Evolutionary conservation across 805 yeast genomes (phyloP), one percentile per base, ranked within the genome.

Genomic region (Saccharomycopsis amapae): DNA sequence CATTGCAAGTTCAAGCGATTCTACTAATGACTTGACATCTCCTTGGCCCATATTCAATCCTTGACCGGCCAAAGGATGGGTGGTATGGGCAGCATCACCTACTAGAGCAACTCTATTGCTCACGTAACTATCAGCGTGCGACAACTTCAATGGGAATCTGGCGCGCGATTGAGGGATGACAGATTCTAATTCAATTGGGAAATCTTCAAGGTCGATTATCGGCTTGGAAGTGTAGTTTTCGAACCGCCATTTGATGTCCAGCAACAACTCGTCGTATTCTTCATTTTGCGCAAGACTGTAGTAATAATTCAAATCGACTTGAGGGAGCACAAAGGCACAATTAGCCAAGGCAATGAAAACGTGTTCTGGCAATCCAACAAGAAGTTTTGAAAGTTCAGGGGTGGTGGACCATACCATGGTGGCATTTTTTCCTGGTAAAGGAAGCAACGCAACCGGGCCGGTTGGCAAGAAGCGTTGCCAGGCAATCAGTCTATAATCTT

Each of bases 71-170:
- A 93, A 70, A 2, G 98, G 98, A 61, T 93, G 97, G 1, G 96
- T 86, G 0, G 97, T 83, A 57, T 93, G 98, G 0, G 97, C 97
- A 1, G 98, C 97, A 64, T 93, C 98, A 22, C 98, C 98, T 7
- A 90, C 85, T n/a, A 93, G 66, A 0, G 97, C 97, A 25, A 90
- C 73, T 54, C 97, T 71, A 3, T 85, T 89, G 2, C 78, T 78
- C 17, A 86, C 78, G 60, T 93, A 93, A 1, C 84, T 75, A 58
- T 93, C 97, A 2, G 96, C 95, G 59, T 93, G 97, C 18, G 88
- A 79, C 67, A 90, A 64, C 55, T 81, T 80, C 53, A 93, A 68
- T 19, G 98, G 98, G 68, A 93, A 93, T 39, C 83, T 72, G 0
- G 95, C 97, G 51, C 95, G 72, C 2, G 94, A 76, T 6, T 72